phyloP scores from a whole-genome alignment of 108 stramenopile species.

The Cyclotella kingstonii region DNA sequence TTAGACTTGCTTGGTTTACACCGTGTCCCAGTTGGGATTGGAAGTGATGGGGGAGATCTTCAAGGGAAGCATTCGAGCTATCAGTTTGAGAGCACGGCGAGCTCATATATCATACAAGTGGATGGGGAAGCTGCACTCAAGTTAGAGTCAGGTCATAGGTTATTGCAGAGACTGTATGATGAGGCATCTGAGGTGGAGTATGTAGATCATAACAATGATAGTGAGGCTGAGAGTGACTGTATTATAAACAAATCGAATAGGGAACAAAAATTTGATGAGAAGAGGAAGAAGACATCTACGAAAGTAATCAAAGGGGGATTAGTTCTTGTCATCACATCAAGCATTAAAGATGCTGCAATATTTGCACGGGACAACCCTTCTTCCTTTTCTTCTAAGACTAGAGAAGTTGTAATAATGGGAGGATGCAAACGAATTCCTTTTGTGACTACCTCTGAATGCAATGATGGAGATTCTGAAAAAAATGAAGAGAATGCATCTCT shows the following conservation, averaged over 20 bases:
- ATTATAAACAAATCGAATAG: background rate
- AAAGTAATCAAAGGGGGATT: constrained; percentile 31
- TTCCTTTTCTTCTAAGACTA: constrained; percentile 39
- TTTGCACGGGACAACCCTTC: constrained; percentile 42
- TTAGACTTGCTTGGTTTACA: constrained; percentile 43
- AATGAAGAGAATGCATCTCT: background rate
- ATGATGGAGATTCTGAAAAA: background rate
- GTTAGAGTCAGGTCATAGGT: constrained; percentile 35
- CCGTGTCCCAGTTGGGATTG: constrained; percentile 44
- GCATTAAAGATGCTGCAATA: constrained; percentile 47
- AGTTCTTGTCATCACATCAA: constrained; percentile 41
- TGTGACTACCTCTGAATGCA: background rate
- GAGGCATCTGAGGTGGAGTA: constrained; percentile 32
- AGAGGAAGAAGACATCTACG: constrained; percentile 8
- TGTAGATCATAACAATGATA: constrained; percentile 8
- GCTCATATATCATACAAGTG: constrained; percentile 35
- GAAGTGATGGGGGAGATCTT: constrained; percentile 44
- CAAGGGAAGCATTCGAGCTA: constrained; percentile 32
- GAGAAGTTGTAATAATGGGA: constrained; percentile 49
- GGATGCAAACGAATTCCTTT: constrained; percentile 34
- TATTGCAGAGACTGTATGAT: constrained; percentile 45
- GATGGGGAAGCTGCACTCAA: constrained; percentile 42
- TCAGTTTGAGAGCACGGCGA: constrained; percentile 42
- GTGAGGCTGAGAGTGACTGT: constrained; percentile 5
- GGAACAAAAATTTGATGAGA: background rate